phyloP scores from a whole-genome alignment of 768 basidiomycete species.

The Thelephora aurantiotincta region DNA sequence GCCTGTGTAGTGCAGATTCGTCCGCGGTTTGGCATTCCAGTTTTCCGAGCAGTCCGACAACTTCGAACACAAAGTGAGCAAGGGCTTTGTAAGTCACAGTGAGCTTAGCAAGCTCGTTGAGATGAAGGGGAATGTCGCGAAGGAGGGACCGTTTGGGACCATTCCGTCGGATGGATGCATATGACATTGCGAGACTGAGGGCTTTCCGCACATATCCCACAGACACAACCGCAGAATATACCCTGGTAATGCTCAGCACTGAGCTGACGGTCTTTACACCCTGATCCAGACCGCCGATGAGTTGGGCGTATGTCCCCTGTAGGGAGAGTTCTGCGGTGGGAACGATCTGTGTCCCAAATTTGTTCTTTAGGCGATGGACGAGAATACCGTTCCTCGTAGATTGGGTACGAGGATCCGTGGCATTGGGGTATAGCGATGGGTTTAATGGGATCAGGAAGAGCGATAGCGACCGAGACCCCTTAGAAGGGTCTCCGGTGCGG shows the following conservation, averaged over 20 bases:
- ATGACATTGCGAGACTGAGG: constrained; percentile 51
- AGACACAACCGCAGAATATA: constrained; percentile 46
- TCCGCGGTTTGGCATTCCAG: constrained; percentile 40
- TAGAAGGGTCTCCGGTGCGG: constrained; percentile 40
- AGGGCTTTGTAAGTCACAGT: constrained; percentile 53
- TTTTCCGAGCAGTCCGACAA: constrained; percentile 43
- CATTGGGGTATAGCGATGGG: constrained; percentile 32
- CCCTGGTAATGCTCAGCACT: constrained; percentile 65
- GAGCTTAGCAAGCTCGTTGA: constrained; percentile 46
- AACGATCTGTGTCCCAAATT: constrained; percentile 59
- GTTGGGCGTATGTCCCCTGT: constrained; percentile 42
- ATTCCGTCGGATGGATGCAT: constrained; percentile 45
- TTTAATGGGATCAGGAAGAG: constrained; percentile 60
- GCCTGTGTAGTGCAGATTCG: constrained; percentile 31
- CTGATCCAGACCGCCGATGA: constrained; percentile 39
- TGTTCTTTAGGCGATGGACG: constrained; percentile 65
- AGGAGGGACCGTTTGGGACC: constrained; percentile 32
- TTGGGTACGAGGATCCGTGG: constrained; percentile 25
- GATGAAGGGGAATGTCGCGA: constrained; percentile 43
- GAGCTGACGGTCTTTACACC: constrained; percentile 58
- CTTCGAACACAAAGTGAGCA: constrained; percentile 47
- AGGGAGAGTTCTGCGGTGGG: constrained; percentile 68
- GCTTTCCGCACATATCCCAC: constrained; percentile 41
- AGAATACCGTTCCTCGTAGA: constrained; percentile 49
- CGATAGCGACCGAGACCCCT: constrained; percentile 54